Evolutionary conservation across 257 asterid species (phyloP).

Genomic region (Penstemon newberryi): DNA sequence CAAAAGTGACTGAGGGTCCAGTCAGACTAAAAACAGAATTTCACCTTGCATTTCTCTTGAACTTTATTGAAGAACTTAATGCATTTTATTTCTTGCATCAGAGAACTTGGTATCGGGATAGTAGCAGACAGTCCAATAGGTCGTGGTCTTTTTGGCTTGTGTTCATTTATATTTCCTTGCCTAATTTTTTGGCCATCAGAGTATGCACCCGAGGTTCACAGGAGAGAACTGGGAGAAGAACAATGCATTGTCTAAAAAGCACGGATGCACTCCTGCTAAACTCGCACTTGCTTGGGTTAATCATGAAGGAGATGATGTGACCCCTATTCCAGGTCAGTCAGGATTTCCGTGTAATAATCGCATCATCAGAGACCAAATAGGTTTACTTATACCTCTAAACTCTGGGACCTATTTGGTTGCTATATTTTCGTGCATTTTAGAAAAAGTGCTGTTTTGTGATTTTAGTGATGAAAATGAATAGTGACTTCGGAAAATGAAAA

Average conservation of each 20-base stretch:
- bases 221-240: neutral
- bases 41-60: too few species aligned
- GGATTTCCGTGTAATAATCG: too few species aligned
- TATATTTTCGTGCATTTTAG: neutral
- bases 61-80: too few species aligned
- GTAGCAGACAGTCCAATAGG: constrained; percentile 58
- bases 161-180: neutral
- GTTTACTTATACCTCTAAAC: too few species aligned
- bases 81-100: neutral
- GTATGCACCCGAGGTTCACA: constrained; percentile 49
- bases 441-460: too few species aligned
- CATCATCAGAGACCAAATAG: too few species aligned
- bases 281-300: constrained; percentile 67
- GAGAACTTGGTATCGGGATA: constrained; percentile 62
- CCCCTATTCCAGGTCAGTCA: constrained; percentile 55
- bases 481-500: too few species aligned
- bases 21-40: too few species aligned
- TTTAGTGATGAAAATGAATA: too few species aligned
- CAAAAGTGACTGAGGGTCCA: too few species aligned
- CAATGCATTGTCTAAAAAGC: too few species aligned
- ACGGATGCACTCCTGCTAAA: too few species aligned
- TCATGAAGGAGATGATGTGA: constrained; percentile 56
- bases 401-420: neutral
- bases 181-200: constrained; percentile 27
- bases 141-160: constrained; percentile 43